Percentiles rank a stretch among this genome's conserved stretches.
Conservation (phyloP, 257 asterid species). For the Przewalskia tangutica region DNA sequence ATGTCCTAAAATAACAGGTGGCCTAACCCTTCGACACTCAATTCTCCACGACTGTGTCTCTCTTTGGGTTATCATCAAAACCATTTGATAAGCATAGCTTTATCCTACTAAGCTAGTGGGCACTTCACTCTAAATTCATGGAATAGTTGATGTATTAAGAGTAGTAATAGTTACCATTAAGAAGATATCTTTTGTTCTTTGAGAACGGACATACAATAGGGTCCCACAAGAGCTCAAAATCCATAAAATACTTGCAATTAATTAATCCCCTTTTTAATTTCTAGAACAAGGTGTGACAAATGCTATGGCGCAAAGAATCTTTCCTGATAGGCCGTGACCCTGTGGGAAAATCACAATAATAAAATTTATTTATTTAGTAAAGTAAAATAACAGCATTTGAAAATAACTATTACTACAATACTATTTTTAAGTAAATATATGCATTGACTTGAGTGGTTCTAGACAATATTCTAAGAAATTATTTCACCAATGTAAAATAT, state of each 20-base stretch:
- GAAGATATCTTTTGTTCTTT: neutral
- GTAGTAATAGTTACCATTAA: neutral
- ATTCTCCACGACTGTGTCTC: neutral
- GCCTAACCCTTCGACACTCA: neutral
- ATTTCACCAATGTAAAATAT: too few species aligned
- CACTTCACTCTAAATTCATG: neutral
- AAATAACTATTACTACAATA: too few species aligned
- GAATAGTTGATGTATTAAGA: neutral
- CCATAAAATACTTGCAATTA: too few species aligned
- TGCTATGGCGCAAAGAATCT: conserved; percentile 1
- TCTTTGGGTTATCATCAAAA: neutral
- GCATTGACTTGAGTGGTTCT: too few species aligned
- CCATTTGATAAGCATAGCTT: neutral
- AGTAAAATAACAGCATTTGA: too few species aligned
- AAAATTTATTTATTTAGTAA: too few species aligned
- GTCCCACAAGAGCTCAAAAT: too few species aligned
- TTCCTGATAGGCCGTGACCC: neutral
- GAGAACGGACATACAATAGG: too few species aligned
- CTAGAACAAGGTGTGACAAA: neutral
- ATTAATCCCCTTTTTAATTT: neutral
- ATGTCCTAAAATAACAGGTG: neutral
- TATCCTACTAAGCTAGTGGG: neutral
- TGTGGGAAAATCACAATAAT: too few species aligned
- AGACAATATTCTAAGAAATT: too few species aligned
- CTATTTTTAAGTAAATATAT: too few species aligned